These are phyloP conservation scores for Tilletia caries DNA, from an alignment of 1,284 basidiomycete genomes.

Conservation along the genomic window DNA sequence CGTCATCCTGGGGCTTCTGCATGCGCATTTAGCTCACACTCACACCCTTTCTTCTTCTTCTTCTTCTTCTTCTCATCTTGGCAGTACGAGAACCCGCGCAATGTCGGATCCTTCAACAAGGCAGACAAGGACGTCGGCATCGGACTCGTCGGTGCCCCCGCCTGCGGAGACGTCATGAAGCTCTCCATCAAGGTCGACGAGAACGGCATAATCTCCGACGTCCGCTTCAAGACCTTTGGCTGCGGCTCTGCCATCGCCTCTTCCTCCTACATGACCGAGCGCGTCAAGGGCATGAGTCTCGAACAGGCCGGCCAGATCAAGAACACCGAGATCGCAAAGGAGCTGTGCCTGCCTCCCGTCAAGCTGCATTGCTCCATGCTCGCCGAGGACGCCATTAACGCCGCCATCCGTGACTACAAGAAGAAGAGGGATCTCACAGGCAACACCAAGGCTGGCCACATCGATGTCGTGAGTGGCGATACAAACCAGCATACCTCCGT, in stretches of 20 bases:
- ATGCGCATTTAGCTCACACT: too few species aligned
- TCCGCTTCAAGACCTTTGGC: slow-evolving; percentile 73
- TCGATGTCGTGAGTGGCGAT: slow-evolving; percentile 62
- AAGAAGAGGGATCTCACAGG: slow-evolving; percentile 41
- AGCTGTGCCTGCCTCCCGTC: slow-evolving; percentile 79
- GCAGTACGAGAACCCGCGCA: slow-evolving; percentile 53
- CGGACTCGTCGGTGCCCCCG: slow-evolving; percentile 95
- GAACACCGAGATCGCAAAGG: slow-evolving; percentile 99
- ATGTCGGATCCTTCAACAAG: slow-evolving; percentile 81
- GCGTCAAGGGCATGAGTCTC: slow-evolving; percentile 88
- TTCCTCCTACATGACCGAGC: slow-evolving; percentile 68
- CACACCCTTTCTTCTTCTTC: background rate
- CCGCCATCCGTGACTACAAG: slow-evolving; percentile 53
- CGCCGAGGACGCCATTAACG: slow-evolving; percentile 90
- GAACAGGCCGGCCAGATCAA: slow-evolving; percentile 94
- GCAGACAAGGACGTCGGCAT: slow-evolving; percentile 87
- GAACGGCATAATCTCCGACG: slow-evolving; percentile 87
- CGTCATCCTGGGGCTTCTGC: too few species aligned
- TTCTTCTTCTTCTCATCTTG: background rate
- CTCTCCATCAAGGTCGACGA: slow-evolving; percentile 97
- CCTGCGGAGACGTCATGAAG: slow-evolving; percentile 95
- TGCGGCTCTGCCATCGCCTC: slow-evolving; percentile 97
- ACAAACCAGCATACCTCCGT: background rate
- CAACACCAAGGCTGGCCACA: slow-evolving; percentile 60
- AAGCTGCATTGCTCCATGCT: slow-evolving; percentile 78